Evolutionary conservation across 2,329 filamentous ascomycete species (phyloP), one percentile per base, ranked within the genome.

Genomic region (Claviceps arundinis): DNA sequence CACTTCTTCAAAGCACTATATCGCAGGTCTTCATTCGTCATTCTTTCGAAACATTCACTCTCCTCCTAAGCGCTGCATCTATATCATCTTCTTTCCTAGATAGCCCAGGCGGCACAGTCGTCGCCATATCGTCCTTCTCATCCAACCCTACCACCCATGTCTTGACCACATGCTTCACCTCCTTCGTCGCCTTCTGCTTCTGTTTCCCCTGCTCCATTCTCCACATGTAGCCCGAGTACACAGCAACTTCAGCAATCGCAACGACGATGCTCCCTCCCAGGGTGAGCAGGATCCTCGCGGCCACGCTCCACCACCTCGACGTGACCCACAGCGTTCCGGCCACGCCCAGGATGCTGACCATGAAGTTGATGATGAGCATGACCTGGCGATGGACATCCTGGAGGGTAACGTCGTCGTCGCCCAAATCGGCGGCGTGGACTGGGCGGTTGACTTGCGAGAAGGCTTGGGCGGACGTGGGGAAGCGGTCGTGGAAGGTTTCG

Each of bases 361-460:
- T 70, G 49, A 97, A 89, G 65, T 97, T 98, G 61, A 95, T 76
- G 50, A 97, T 89, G 7, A 97, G 73, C 43, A 86, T 82, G 52
- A 93, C 70, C 61, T 93, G 88, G n/a, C 86, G 76, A 64, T 91
- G 85, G 1, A 93, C 74, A 55, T 93, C 87, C 38, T 78, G 76
- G 56, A 82, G 83, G 2, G 81, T 83, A 2, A 85, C 70, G 2
- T 84, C 82, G 56, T 88, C 85, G 57, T 80, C 71, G 53, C 75
- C 74, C 5, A 72, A 61, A 53, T 77, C 77, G 26, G 68, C 67
- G 17, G 68, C 63, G 42, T 65, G 72, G 24, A 64, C 69, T 0
- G 73, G 74, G 8, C 68, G 70, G 56, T 79, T 77, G 38, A 72
- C 74, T 56, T 72, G 77, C 53, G 77, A 76, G 61, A 80, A 83